Base-by-base conservation (phyloP, 768 basidiomycete genomes). In the Auriculariales sp. region DNA sequence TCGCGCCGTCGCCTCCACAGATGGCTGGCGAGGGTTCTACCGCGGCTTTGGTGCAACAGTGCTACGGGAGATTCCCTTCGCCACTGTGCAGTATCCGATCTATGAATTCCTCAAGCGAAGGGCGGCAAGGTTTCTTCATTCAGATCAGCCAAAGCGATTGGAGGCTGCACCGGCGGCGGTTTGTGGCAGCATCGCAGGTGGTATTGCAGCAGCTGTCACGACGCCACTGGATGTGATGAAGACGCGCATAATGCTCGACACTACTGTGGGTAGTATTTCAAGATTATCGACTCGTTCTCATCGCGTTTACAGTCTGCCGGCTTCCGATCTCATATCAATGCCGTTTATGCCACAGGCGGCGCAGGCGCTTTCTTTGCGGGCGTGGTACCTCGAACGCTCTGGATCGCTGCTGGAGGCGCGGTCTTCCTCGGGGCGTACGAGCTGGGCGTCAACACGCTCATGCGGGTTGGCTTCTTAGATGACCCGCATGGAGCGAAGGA, bases 371-470 rank as follows among this genome's bases (percentile, higher is more conserved):
- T 99, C 3, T 97, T 94, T 60, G 66, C 84, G 4, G 95, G 95
- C 10, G 75, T 85, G 34, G 73, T 93, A 6, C 94, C 94, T 24
- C 76, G 95, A 61, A 97, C 93, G 32, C 61, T 95, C 47, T 98
- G 94, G 85, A 98, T 99, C 59, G 91, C 90, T 2, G 81, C 88
- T 2, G 95, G 95, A 2, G 95, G 95, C 2, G 92, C 93, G 0
- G 90, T 98, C 0, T 99, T 99, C 64, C 71, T 99, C 24, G 95
- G 95, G n/a, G 82, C 90, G 45, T 99, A 97, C 58, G 94, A 99
- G 63, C 83, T 79, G 75, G 78, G 72, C 1, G 68, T 81, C 39
- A 44, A 44, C 19, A 44, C 14, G 9, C 39, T 44, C 39, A 44
- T 44, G 12, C 39, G 39, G 6, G 19, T 25, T 7, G 39, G 39